phyloP scores from a whole-genome alignment of 441 rosid species.

The Populus hybrid region DNA sequence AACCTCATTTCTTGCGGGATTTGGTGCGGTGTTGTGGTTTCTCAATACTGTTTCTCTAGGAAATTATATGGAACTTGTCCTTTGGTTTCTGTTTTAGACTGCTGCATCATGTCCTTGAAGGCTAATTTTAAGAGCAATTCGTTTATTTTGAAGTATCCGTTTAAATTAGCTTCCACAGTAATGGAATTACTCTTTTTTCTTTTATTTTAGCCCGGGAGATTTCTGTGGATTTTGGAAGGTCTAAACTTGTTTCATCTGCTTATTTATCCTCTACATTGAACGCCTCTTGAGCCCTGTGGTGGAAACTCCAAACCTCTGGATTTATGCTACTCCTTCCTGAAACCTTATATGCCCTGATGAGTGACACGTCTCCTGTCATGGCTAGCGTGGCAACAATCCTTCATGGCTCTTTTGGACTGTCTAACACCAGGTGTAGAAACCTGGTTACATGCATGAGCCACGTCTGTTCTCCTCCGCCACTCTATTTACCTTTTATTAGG shows the following conservation, averaged over 20 bases:
- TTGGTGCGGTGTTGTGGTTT: neutral
- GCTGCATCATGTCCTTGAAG: neutral
- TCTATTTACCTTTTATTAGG: neutral
- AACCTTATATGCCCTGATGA: neutral
- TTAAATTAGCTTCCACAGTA: neutral
- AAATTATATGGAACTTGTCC: neutral
- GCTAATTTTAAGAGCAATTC: too few relatives aligned
- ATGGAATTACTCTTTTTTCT: too few relatives aligned
- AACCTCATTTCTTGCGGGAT: neutral
- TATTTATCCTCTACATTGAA: too few relatives aligned
- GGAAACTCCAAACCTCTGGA: neutral
- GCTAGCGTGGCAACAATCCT: slow-evolving; percentile 20
- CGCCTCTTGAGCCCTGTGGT: too few relatives aligned
- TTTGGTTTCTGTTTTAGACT: neutral
- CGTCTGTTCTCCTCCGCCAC: slow-evolving; percentile 11
- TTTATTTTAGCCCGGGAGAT: too few relatives aligned
- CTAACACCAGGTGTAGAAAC: slow-evolving; percentile 18
- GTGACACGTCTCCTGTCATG: neutral
- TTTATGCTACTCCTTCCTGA: neutral
- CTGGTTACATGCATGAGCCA: slow-evolving; percentile 15
- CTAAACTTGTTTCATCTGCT: too few relatives aligned
- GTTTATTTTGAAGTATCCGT: neutral
- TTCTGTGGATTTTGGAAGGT: too few relatives aligned
- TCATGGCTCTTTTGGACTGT: neutral
- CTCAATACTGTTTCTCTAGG: too few relatives aligned